These are phyloP conservation scores for Cercospora sojina DNA, from an alignment of 2,329 filamentous ascomycete species.

Conservation along the genomic window DNA sequence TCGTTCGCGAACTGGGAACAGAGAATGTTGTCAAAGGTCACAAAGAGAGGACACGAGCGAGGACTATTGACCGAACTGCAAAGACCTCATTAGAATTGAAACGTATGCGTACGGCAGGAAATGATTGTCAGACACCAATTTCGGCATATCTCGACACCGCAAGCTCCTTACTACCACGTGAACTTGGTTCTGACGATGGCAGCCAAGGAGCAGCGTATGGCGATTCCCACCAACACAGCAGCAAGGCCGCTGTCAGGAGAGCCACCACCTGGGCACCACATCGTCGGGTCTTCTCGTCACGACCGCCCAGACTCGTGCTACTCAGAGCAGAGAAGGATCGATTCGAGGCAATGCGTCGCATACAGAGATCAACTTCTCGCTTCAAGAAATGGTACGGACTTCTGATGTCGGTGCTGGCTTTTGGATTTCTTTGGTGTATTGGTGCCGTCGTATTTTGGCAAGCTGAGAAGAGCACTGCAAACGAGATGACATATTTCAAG, in stretches of 20 bases:
- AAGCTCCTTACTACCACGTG: constrained; percentile 13
- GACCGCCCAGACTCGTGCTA: constrained; percentile 52
- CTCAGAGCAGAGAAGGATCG: constrained; percentile 53
- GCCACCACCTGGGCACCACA: constrained; percentile 24
- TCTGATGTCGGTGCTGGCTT: constrained; percentile 64
- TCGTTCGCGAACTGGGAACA: constrained; percentile 58
- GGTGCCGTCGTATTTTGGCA: constrained; percentile 75
- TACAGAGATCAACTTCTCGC: constrained; percentile 64
- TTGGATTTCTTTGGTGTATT: constrained; percentile 73
- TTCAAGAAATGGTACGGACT: constrained; percentile 75
- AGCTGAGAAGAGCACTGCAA: constrained; percentile 55
- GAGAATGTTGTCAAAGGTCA: constrained; percentile 64
- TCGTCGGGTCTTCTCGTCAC: constrained; percentile 20
- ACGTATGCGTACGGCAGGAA: constrained; percentile 14
- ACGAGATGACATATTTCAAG: constrained; percentile 68
- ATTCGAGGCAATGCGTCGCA: constrained; percentile 62
- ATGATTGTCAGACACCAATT: constrained; percentile 5
- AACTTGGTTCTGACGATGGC: constrained; percentile 20
- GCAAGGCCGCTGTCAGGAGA: constrained; percentile 21
- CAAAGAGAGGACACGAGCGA: constrained; percentile 53
- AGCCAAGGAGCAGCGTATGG: neutral
- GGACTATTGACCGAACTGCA: constrained; percentile 56
- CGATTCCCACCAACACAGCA: neutral
- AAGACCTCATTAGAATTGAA: constrained; percentile 53
- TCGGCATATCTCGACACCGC: constrained; percentile 21